Percentiles rank a stretch among this genome's conserved stretches.
Evolutionary conservation across 2,329 filamentous ascomycete genomes (phyloP).

Genomic region (Colletotrichum theobromicola): DNA sequence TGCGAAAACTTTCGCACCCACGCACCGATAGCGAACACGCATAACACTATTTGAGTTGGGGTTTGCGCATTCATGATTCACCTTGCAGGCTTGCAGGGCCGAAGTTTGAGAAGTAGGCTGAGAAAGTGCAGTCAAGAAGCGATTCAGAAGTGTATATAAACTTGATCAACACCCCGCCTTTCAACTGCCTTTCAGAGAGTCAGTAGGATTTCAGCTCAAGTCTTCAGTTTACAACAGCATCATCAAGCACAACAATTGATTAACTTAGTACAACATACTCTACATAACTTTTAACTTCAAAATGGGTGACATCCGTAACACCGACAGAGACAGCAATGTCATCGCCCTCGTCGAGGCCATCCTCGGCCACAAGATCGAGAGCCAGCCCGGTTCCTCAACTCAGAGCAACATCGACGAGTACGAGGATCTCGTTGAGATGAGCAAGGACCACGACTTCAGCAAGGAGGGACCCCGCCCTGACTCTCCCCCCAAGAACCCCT

Average conservation of each 20-base stretch:
- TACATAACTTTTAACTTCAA: slow-evolving; percentile 19
- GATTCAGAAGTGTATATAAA: background rate
- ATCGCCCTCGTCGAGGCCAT: slow-evolving; percentile 41
- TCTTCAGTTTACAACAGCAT: background rate
- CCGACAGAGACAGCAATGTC: slow-evolving; percentile 18
- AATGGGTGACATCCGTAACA: slow-evolving; percentile 17
- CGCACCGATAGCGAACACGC: slow-evolving; percentile 1
- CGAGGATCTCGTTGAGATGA: slow-evolving; percentile 36
- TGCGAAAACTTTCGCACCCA: slow-evolving; percentile 15
- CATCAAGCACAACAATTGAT: background rate
- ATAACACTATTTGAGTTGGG: slow-evolving; percentile 5
- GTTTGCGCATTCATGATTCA: slow-evolving; percentile 10
- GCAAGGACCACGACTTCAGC: slow-evolving; percentile 21
- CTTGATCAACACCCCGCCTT: background rate
- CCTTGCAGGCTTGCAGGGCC: background rate
- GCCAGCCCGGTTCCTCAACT: slow-evolving; percentile 24
- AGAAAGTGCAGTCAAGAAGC: background rate
- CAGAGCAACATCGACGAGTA: slow-evolving; percentile 35
- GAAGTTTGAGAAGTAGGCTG: background rate
- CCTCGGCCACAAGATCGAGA: slow-evolving; percentile 37
- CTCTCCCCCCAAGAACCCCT: slow-evolving; percentile 40
- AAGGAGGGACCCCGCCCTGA: slow-evolving; percentile 36
- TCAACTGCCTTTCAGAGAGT: accelerated
- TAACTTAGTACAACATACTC: slow-evolving; percentile 10
- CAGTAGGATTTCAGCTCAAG: background rate